Base-by-base conservation (phyloP, 202 grass and related monocot species). In the Dendrocalamus latiflorus region DNA sequence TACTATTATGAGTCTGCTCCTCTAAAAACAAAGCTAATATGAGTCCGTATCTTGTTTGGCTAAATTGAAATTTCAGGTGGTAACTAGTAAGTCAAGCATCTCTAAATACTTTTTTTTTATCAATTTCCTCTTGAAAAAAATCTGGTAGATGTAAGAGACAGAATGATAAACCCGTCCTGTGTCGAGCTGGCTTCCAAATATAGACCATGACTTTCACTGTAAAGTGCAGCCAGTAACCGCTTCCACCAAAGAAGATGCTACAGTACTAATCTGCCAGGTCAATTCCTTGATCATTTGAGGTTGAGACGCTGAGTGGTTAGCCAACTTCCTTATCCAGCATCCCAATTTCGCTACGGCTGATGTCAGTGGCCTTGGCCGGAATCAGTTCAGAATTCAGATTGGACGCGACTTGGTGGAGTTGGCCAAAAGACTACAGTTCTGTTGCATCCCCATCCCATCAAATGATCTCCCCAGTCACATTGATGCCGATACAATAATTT, bases 301-400 rank as follows among this genome's bases (percentile, higher is more conserved):
- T 28, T 28, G 24, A 30, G 82, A 57, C 13, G 9, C 57, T 62
- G 15, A 86, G 78, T 86, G 78, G 57, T 73, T 86, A 82, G 87
- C 57, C 72, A 77, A 82, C 77, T 56, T 26, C 70, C 72, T 89
- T 82, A 85, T 82, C 77, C 72, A 51, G 18, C n/a, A 8, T 53
- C 25, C 47, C 78, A 66, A 45, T 65, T 51, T 26, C 49, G 28
- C 6, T 20, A 76, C 16, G 21, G 38, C 57, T 34, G 20, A 59
- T 62, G 38, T 4, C 56, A 68, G 43, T 67, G 78, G 64, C 48
- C 59, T 37, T 60, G 57, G 61, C 41, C 14, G 30, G 72, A 72
- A 77, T 67, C 22, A 45, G 71, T 24, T 34, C 16, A 25, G 72
- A 77, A 59, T 67, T 86, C 65, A 57, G 57, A 72, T 38, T n/a